Evolutionary conservation across 2,329 filamentous ascomycete genomes (phyloP).

Genomic region (Seiridium cupressi): DNA sequence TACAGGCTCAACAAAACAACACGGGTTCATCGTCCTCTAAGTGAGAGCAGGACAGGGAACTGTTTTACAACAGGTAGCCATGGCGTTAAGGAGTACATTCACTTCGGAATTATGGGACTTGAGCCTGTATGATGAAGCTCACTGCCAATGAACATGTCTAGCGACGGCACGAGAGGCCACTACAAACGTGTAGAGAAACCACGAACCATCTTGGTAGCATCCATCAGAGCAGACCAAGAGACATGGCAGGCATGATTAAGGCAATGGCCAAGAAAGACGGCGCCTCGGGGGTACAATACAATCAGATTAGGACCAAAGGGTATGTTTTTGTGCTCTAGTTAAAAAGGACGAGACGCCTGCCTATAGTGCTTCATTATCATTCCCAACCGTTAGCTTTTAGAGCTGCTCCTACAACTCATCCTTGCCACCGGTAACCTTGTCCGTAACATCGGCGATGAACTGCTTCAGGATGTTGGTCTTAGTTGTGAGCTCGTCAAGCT

Average conservation of each 20-base stretch:
- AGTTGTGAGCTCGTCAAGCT: conserved; percentile 82
- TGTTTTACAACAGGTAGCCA: neutral
- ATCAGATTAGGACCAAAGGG: neutral
- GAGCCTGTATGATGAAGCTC: too few species aligned
- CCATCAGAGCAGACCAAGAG: too few species aligned
- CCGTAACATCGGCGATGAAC: conserved; percentile 64
- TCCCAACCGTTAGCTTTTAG: neutral
- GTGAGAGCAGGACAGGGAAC: neutral
- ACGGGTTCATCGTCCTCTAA: conserved; percentile 20
- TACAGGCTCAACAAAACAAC: conserved; percentile 55
- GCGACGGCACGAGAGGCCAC: too few species aligned
- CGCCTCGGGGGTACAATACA: too few species aligned
- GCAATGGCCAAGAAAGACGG: too few species aligned
- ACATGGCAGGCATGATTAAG: too few species aligned
- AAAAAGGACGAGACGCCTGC: neutral
- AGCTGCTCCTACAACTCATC: conserved; percentile 61
- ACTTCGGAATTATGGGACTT: neutral
- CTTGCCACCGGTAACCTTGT: conserved; percentile 55
- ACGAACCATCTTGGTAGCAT: too few species aligned
- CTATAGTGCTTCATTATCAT: neutral
- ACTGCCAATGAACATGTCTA: too few species aligned
- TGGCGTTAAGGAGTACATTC: neutral
- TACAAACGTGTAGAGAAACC: too few species aligned
- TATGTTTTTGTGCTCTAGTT: neutral
- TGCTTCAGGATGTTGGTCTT: conserved; percentile 85